A percentile compares a stretch with the other conserved stretches of the same genome.
Evolutionary conservation across 352 stramenopile genomes (phyloP).

Genomic region (Phytophthora agathidicida): DNA sequence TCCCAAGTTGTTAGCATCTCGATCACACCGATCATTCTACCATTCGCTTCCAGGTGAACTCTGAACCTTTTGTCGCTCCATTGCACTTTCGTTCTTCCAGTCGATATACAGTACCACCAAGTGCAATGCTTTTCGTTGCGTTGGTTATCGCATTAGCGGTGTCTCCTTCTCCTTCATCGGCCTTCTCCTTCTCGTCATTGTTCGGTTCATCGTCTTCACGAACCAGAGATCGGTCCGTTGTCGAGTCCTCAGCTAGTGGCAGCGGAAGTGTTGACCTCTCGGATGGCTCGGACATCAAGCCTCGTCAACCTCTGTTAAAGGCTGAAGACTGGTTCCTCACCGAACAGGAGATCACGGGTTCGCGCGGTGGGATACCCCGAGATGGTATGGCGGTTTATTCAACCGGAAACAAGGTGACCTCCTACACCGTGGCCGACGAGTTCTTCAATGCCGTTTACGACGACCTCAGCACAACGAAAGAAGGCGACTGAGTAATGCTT

Average conservation of each 20-base stretch:
- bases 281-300: conserved; percentile 19
- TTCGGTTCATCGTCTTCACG: conserved; percentile 1
- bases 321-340: conserved; percentile 61
- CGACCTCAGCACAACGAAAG: conserved; percentile 37
- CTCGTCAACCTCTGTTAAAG: conserved; percentile 45
- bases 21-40: background rate
- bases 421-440: conserved; percentile 45
- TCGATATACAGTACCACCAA: background rate
- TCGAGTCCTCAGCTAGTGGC: background rate
- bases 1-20: conserved; percentile 8
- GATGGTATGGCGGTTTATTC: conserved; percentile 38
- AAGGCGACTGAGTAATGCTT: conserved; percentile 37
- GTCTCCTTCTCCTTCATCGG: background rate
- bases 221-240: too few species aligned
- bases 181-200: conserved; percentile 9
- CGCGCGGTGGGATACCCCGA: conserved; percentile 48
- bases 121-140: conserved; percentile 1
- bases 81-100: background rate
- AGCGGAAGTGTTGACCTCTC: conserved; percentile 10
- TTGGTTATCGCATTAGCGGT: conserved; percentile 8
- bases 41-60: too few species aligned
- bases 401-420: conserved; percentile 44
- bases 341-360: conserved; percentile 46
- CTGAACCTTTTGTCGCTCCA: too few species aligned
- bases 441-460: conserved; percentile 55